Base-by-base conservation (phyloP, 2,329 filamentous ascomycete genomes). In the Daldinia sp. region DNA sequence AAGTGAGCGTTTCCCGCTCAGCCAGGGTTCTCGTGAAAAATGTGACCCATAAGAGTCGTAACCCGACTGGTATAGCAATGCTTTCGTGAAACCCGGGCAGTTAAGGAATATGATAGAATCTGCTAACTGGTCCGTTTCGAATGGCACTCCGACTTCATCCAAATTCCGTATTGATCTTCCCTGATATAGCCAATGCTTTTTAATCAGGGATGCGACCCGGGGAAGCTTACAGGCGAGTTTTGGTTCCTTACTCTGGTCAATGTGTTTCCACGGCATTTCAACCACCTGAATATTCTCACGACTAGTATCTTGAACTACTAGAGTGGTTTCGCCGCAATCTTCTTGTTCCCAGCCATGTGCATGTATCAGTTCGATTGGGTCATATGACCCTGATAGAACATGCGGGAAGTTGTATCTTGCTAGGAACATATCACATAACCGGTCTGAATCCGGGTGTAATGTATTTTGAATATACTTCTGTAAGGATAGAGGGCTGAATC, bases 331-430 rank as follows among this genome's bases (percentile, higher is more conserved):
- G 7, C 54, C 56, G n/a, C 37, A 63, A 18, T 30, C 56, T 44
- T 67, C 67, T 4, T 44, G 63, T 28, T 69, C 67, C 67, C 63
- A 67, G 10, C 63, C 67, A 13, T 67, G 63, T 55, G 65, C 65
- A 44, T 69, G 67, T 15, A 69, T 60, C 30, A 56, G 30, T 35
- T 69, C 67, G 23, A 69, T 69, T 41, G 67, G 55, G 41, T 69
- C 67, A 35, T 69, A 67, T 50, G 67, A 64, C 15, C 67, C 63
- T 18, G 67, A 61, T 26, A 69, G 60, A 35, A 69, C 58, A 6
- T 65, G 62, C 1, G 62, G 62, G n/a, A 68, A 42, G 30, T 61
- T 67, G 39, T 53, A 69, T 59, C 60, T 63, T 48, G 67, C 67
- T 46, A 70, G 35, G 41, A 70, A 70, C 42, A 64, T 63, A 33